phyloP scores from a whole-genome alignment of 2,329 filamentous ascomycete species.

The Stemphylium beticola region DNA sequence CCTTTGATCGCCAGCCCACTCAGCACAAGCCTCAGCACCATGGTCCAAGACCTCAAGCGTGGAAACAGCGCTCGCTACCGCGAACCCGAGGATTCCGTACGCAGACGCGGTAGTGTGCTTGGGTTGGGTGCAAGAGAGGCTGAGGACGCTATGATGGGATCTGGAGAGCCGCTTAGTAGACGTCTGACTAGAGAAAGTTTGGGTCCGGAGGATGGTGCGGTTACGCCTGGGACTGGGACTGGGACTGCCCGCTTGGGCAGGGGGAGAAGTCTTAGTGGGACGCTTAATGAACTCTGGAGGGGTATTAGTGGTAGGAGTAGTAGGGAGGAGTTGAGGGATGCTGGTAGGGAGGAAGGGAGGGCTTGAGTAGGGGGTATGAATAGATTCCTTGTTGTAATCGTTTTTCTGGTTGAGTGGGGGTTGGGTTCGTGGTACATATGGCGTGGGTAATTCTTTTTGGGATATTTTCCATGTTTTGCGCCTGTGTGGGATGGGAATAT shows the following conservation, averaged over 20 bases:
- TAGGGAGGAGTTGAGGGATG: constrained; percentile 17
- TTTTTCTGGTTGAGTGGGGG: too few relatives aligned
- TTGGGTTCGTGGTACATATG: too few relatives aligned
- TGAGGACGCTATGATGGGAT: constrained; percentile 4
- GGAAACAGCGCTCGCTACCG: constrained; percentile 49
- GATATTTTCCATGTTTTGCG: too few relatives aligned
- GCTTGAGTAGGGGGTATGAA: neutral
- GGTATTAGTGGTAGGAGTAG: constrained; percentile 29
- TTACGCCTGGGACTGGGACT: neutral
- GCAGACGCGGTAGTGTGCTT: neutral
- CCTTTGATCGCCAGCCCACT: constrained; percentile 67
- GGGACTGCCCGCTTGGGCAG: neutral
- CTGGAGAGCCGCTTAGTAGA: constrained; percentile 32
- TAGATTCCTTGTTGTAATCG: neutral
- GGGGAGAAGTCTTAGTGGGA: constrained; percentile 40
- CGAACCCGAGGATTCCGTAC: neutral
- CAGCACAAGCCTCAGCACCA: constrained; percentile 64
- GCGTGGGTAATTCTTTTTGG: too few relatives aligned
- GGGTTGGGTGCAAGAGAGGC: constrained; percentile 19
- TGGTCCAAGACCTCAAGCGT: constrained; percentile 70
- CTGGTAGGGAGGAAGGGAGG: neutral
- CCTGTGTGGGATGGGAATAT: too few relatives aligned
- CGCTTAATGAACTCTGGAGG: constrained; percentile 39
- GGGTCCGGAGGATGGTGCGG: neutral
- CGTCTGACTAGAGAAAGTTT: constrained; percentile 23